Evolutionary conservation across 331 rosid species (phyloP), one percentile per base, ranked within the genome.

Genomic region (Malus hybrid): DNA sequence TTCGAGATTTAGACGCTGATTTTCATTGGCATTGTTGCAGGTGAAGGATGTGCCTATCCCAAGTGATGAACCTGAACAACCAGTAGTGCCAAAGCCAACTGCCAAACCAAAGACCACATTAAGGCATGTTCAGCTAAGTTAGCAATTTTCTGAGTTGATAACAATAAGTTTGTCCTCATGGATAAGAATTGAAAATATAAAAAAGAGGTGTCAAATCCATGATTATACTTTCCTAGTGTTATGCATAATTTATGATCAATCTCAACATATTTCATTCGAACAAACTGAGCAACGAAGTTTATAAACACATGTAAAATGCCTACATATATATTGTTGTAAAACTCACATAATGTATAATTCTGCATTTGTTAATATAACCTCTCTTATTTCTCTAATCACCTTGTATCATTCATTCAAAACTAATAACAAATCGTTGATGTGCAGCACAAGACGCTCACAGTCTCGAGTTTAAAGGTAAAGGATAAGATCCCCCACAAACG

Each of bases 381-480:
- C n/a, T 52, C 57, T 16, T 52, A 52, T 16, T 6, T 9, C 18
- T 8, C 15, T 64, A 32, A 64, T 31, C 19, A 16, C 44, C 16
- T 31, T 62, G 15, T 64, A 64, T 0, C 9, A 7, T 29, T 24
- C 67, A 61, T 72, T 2, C 54, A 59, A 52, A 72, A 2, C 76
- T 72, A 59, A 72, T 3, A 39, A 7, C 6, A n/a, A 27, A 72
- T 44, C 1, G 4, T 44, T 73, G 19, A 62, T 59, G 54, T 33
- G 90, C 86, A 85, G 91, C 79, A 68, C 81, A 28, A 91, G 79
- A 57, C 90, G 96, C 66, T 73, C 96, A 62, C 85, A 83, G 71
- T 83, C 94, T 56, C 79, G 80, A 80, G 66, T 88, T 72, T 85
- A 80, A 77, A 91, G 90, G 98, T 90, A 75, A 86, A 81, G 59